phyloP scores from a whole-genome alignment of 768 basidiomycete genomes.

The Tulasnella sp. region DNA sequence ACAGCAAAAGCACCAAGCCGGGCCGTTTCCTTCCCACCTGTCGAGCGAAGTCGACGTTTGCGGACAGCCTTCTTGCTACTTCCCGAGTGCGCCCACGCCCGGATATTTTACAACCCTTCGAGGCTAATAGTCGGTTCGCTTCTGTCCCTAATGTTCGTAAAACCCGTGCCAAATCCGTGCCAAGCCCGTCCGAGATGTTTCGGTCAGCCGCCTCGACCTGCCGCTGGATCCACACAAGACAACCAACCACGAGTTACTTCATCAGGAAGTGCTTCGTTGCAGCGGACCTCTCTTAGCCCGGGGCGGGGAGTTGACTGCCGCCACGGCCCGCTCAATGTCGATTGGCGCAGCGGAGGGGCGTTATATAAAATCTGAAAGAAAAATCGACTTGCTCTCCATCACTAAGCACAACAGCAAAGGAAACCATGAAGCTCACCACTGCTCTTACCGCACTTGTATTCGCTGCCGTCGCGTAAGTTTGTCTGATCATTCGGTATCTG shows the following conservation, averaged over 20 bases:
- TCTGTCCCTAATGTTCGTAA: not conserved
- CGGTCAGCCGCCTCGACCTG: not conserved
- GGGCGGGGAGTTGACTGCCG: not conserved
- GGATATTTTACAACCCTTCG: not conserved
- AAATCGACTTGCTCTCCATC: not conserved
- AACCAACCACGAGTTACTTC: not conserved
- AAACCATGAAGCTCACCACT: not conserved
- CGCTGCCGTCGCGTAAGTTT: not conserved
- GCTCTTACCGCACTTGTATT: not conserved
- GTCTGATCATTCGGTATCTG: not conserved
- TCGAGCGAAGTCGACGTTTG: not conserved
- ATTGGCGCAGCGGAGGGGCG: not conserved
- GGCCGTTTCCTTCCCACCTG: conserved; percentile 2
- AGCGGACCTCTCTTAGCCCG: not conserved
- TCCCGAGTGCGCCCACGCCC: not conserved
- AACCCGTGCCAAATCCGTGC: not conserved
- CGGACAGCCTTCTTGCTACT: not conserved
- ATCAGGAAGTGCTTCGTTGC: not conserved
- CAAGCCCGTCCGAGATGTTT: not conserved
- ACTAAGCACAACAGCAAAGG: not conserved
- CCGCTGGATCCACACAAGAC: not conserved
- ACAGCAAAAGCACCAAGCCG: not conserved
- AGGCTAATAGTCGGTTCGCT: conserved; percentile 10
- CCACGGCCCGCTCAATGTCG: not conserved
- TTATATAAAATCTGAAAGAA: conserved; percentile 9